Percentiles rank a stretch among this genome's conserved stretches.
These are phyloP conservation scores for Tolypocladium nubicola DNA, from an alignment of 2,329 filamentous ascomycete genomes.

Conservation along the genomic window DNA sequence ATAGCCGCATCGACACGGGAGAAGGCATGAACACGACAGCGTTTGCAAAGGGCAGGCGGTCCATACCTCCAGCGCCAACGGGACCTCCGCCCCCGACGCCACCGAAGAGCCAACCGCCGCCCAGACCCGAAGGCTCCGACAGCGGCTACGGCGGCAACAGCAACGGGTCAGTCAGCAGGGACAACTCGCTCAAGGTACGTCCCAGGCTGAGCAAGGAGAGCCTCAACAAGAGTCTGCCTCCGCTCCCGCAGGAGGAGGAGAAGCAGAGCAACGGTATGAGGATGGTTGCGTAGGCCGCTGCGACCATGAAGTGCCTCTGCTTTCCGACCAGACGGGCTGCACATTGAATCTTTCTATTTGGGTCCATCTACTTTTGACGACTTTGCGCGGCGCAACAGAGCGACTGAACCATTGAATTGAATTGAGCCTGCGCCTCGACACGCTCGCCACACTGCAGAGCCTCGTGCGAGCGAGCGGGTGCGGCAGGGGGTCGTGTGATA, in stretches of 20 bases:
- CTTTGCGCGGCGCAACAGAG: conserved; percentile 4
- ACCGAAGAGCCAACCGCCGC: conserved; percentile 14
- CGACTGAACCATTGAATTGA: conserved; percentile 1
- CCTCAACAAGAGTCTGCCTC: conserved; percentile 49
- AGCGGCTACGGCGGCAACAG: conserved; percentile 32
- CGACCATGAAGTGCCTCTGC: conserved; percentile 9
- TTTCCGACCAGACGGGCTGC: conserved; percentile 1
- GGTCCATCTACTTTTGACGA: conserved; percentile 6
- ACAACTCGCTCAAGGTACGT: conserved; percentile 20
- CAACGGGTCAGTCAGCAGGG: conserved; percentile 18
- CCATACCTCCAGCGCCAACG: conserved; percentile 29
- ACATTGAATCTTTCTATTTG: not conserved
- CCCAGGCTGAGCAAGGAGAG: conserved; percentile 41
- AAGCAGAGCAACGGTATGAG: conserved; percentile 15
- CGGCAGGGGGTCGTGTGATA: not conserved
- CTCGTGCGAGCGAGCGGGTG: not conserved
- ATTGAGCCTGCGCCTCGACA: not conserved
- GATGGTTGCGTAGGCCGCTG: conserved; percentile 21
- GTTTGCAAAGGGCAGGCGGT: conserved; percentile 18
- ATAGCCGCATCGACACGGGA: conserved; percentile 38
- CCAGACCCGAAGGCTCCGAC: conserved; percentile 36
- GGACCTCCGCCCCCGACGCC: conserved; percentile 26
- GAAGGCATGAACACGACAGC: conserved; percentile 30
- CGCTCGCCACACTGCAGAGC: not conserved
- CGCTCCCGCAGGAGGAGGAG: conserved; percentile 33